A percentile compares a stretch with the other conserved stretches of the same genome.
phyloP scores from a whole-genome alignment of 768 basidiomycete species.

The Lactarius tabidus region DNA sequence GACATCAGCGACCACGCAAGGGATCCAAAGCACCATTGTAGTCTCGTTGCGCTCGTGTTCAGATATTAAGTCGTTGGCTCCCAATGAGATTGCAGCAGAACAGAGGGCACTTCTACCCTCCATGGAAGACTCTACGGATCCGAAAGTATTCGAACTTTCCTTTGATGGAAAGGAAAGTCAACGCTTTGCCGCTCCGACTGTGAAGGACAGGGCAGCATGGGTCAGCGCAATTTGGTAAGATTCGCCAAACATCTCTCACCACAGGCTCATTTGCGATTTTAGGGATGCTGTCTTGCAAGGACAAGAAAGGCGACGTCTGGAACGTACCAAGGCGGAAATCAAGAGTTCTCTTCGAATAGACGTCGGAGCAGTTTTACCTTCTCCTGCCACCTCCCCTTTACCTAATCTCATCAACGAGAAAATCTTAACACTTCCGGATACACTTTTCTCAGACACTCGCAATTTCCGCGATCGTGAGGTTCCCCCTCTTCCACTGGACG shows the following conservation, averaged over 20 bases:
- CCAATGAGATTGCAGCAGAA: conserved; percentile 39
- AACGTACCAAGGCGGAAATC: conserved; percentile 24
- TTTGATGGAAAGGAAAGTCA: conserved; percentile 52
- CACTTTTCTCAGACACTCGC: background rate
- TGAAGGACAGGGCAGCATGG: conserved; percentile 66
- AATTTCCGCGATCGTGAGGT: background rate
- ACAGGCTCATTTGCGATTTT: background rate
- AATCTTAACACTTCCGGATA: background rate
- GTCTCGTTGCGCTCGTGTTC: conserved; percentile 51
- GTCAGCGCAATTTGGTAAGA: conserved; percentile 69
- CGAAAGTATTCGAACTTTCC: conserved; percentile 61
- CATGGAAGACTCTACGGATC: conserved; percentile 36
- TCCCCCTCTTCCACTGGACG: background rate
- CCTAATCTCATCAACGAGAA: background rate
- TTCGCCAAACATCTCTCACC: background rate
- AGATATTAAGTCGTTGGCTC: conserved; percentile 58
- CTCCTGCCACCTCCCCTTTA: background rate
- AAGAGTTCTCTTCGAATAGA: conserved; percentile 27
- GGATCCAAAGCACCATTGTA: conserved; percentile 40
- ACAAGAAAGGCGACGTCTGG: conserved; percentile 29
- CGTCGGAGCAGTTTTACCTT: background rate
- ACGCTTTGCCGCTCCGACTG: conserved; percentile 58
- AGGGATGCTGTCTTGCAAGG: conserved; percentile 55
- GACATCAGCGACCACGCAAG: conserved; percentile 42
- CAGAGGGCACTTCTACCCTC: conserved; percentile 44